phyloP scores from a whole-genome alignment of 2,329 filamentous ascomycete species.

The Sporothrix euskadiensis region DNA sequence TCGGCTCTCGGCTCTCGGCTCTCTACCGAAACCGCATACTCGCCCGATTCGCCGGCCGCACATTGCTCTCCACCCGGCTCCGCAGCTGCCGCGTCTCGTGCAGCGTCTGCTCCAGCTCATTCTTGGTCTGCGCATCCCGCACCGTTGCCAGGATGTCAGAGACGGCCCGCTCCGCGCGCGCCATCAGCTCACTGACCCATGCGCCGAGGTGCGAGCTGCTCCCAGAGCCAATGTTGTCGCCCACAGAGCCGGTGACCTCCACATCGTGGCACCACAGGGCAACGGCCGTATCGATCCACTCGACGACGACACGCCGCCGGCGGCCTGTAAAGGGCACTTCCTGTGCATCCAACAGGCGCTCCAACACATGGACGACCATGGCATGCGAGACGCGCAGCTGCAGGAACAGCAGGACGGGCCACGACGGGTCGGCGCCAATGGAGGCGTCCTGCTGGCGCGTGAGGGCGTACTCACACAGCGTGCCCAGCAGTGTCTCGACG shows the following conservation, averaged over 20 bases:
- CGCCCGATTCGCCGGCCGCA: slow-evolving; percentile 28
- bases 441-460: slow-evolving; percentile 60
- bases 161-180: slow-evolving; percentile 51
- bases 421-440: slow-evolving; percentile 57
- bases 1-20: neutral
- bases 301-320: slow-evolving; percentile 52
- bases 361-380: slow-evolving; percentile 57
- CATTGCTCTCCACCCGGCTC: slow-evolving; percentile 32
- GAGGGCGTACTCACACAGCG: slow-evolving; percentile 63
- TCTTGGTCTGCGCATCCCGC: slow-evolving; percentile 33
- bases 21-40: slow-evolving; percentile 30
- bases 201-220: slow-evolving; percentile 41
- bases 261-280: slow-evolving; percentile 53
- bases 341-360: slow-evolving; percentile 59
- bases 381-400: slow-evolving; percentile 58
- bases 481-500: slow-evolving; percentile 59
- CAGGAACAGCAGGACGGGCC: slow-evolving; percentile 60
- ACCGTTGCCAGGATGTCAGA: slow-evolving; percentile 41
- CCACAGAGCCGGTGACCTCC: slow-evolving; percentile 46
- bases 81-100: slow-evolving; percentile 34
- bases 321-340: slow-evolving; percentile 59
- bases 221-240: slow-evolving; percentile 15
- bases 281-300: slow-evolving; percentile 55
- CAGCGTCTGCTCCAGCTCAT: slow-evolving; percentile 34
- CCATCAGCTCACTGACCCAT: slow-evolving; percentile 54